Conservation (phyloP, 192 early-diverging fungal genomes). For the Diversispora eburnea region DNA sequence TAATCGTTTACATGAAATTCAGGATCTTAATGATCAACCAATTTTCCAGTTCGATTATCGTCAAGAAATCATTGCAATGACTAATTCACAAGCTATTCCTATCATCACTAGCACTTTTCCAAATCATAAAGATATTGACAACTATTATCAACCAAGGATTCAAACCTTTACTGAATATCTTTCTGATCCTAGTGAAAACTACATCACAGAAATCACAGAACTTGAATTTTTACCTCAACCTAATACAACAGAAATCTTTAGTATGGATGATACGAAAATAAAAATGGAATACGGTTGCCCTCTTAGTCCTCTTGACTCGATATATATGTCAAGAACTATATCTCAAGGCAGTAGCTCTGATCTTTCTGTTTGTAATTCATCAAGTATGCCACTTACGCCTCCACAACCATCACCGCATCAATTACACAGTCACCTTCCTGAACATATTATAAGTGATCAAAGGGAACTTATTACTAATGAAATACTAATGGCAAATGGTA, state of each 20-base stretch:
- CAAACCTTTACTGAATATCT: constrained; percentile 18
- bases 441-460: constrained; percentile 1
- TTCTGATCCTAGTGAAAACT: background rate
- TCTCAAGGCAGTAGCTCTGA: background rate
- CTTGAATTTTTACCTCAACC: background rate
- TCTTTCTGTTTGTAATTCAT: background rate
- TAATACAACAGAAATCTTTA: background rate
- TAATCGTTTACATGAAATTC: background rate
- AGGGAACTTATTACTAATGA: background rate
- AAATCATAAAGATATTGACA: background rate
- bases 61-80: background rate
- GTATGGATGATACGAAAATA: constrained; percentile 17
- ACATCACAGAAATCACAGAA: background rate
- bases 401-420: constrained; percentile 18
- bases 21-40: background rate
- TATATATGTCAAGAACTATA: constrained; percentile 11
- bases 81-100: background rate
- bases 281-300: background rate
- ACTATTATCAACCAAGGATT: background rate
- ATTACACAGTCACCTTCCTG: background rate
- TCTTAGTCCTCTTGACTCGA: background rate
- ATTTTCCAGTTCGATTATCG: background rate
- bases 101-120: background rate
- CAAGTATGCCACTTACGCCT: constrained; percentile 10
- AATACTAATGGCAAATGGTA: background rate